Base-by-base conservation (phyloP, 305 asterid genomes). In the Solanum chacoense region DNA sequence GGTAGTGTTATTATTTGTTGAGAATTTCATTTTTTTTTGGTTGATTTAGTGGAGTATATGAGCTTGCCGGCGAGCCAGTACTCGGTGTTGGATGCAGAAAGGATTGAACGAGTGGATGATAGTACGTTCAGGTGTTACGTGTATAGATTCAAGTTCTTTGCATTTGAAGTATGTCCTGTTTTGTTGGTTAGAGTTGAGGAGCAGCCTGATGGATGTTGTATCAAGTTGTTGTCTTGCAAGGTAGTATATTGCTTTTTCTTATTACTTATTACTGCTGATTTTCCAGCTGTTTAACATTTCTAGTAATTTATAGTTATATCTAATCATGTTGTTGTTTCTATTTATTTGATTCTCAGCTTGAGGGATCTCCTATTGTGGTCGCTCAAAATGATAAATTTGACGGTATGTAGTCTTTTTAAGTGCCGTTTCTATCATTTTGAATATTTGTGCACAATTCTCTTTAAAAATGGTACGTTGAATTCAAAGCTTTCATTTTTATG, bases 41-140 rank as follows among this genome's bases (percentile, higher is more conserved):
- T 45, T 74, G 26, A 90, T 91, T 80, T 77, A 95, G 98, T 88
- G 74, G 98, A 96, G 93, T 97, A 97, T 88, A 96, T 96, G 99
- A 95, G 99, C 89, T 91, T 97, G 97, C 99, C 98, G 11, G 99
- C 99, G 81, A 96, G 99, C 92, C 99, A 96, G 90, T 97, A 95
- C 94, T 97, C 99, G 76, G 99, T 97, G 92, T 90, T 97, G 95
- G 99, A 96, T 90, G 99, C 98, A 50, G 98, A 96, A 92, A 95
- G 99, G 91, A 97, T 96, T 32, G 98, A 97, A 92, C 92, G 99
- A 89, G 95, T 97, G 87, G 99, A 96, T 90, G 99, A 94, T 22
- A 94, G 87, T 90, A 97, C 98, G 31, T 96, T 97, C 92, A 93
- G 96, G 92, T 96, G 99, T 94, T 97, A 93, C 40, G 98, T 95